phyloP scores from a whole-genome alignment of 2,329 filamentous ascomycete genomes.

The Aspergillus udagawae region DNA sequence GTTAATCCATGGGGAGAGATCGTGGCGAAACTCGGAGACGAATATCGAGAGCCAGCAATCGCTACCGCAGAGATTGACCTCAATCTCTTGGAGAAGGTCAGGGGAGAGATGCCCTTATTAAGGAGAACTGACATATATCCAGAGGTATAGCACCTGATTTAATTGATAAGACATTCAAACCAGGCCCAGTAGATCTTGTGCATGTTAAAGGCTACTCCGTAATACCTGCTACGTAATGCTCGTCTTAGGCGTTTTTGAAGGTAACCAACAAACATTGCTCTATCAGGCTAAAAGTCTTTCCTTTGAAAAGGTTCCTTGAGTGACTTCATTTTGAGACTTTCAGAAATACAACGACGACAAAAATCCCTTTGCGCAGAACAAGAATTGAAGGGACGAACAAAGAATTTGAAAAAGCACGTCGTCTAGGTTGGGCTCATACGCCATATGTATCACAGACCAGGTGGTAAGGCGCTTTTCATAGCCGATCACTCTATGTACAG shows the following conservation, averaged over 20 bases:
- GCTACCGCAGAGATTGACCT: conserved; percentile 54
- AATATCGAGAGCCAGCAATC: conserved; percentile 43
- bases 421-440: conserved; percentile 32
- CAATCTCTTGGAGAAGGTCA: conserved; percentile 48
- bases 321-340: neutral
- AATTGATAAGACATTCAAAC: neutral
- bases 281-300: neutral
- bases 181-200: neutral
- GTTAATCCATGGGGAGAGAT: conserved; percentile 84
- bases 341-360: neutral
- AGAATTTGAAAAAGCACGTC: conserved; percentile 24
- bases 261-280: neutral
- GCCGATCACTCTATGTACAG: conserved; percentile 41
- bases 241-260: neutral
- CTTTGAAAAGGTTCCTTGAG: neutral
- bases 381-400: conserved; percentile 16
- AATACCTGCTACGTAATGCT: neutral
- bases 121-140: conserved; percentile 52
- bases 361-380: conserved; percentile 4
- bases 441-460: conserved; percentile 27
- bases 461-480: conserved; percentile 26
- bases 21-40: conserved; percentile 57
- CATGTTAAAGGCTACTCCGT: neutral
- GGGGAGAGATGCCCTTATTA: conserved; percentile 54
- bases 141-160: conserved; percentile 31